Evolutionary conservation across 2,329 filamentous ascomycete genomes (phyloP).

Genomic region (Cordyceps tenuipes): DNA sequence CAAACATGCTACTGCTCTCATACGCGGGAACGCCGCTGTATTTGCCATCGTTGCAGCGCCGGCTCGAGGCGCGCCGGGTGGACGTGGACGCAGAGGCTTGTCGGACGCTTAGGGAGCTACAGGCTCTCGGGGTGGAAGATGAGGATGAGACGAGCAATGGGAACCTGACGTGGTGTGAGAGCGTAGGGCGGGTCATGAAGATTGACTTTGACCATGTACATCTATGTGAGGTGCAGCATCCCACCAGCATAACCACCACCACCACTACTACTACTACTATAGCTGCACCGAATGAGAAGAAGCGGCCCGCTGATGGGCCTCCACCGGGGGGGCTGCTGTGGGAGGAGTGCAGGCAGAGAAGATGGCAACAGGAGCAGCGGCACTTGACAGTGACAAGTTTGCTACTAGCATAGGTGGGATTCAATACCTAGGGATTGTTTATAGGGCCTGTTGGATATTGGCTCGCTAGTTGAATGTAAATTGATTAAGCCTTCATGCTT

Average conservation of each 20-base stretch:
- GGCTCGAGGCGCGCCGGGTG: background rate
- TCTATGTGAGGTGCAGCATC: background rate
- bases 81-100: background rate
- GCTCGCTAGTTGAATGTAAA: no score
- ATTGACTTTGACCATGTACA: background rate
- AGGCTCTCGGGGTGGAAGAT: background rate
- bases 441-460: no score
- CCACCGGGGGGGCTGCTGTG: background rate
- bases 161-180: background rate
- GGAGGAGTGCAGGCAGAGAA: background rate
- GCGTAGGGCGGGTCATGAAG: background rate
- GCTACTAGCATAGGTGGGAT: constrained; percentile 17
- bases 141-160: background rate
- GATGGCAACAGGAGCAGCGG: background rate
- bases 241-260: background rate
- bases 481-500: no score
- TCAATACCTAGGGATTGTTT: background rate
- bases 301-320: background rate
- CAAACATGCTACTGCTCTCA: background rate
- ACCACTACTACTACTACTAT: background rate
- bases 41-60: background rate
- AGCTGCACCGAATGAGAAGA: background rate
- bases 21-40: background rate
- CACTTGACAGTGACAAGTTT: background rate
- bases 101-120: background rate